Conservation (phyloP, 78 protist genomes). For the Speleostelium caveatum region DNA sequence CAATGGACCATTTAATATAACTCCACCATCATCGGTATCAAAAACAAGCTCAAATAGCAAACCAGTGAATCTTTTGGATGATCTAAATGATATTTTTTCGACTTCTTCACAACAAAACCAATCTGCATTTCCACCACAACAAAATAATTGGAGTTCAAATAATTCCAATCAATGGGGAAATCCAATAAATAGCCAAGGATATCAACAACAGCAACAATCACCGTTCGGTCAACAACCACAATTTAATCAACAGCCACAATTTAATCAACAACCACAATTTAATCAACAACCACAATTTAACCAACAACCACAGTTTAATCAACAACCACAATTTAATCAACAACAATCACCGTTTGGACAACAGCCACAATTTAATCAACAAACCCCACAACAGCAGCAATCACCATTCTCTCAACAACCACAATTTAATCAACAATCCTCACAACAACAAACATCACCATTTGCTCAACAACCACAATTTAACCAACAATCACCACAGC, state of each 20-base stretch:
- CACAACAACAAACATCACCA: neutral
- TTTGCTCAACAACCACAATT: neutral
- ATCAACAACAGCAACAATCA: constrained; percentile 6
- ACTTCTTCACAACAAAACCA: neutral
- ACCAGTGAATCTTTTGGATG: neutral
- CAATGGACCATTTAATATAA: neutral
- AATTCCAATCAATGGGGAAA: neutral
- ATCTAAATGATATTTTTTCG: constrained; percentile 55
- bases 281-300: constrained; percentile 5
- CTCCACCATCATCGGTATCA: neutral
- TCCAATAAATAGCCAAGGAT: neutral
- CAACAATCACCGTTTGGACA: constrained; percentile 6
- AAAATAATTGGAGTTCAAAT: neutral
- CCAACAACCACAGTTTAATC: constrained; percentile 10
- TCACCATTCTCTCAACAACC: neutral
- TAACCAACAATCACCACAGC: constrained; percentile 2
- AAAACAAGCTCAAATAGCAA: neutral
- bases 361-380: neutral
- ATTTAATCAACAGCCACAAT: neutral
- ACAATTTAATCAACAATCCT: neutral
- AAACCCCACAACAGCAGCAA: neutral
- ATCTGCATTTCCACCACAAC: neutral
- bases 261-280: constrained; percentile 6
- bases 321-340: neutral
- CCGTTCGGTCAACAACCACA: neutral